Conservation (phyloP, 169 alveolate genomes). For the Cryptosporidium meleagridis region DNA sequence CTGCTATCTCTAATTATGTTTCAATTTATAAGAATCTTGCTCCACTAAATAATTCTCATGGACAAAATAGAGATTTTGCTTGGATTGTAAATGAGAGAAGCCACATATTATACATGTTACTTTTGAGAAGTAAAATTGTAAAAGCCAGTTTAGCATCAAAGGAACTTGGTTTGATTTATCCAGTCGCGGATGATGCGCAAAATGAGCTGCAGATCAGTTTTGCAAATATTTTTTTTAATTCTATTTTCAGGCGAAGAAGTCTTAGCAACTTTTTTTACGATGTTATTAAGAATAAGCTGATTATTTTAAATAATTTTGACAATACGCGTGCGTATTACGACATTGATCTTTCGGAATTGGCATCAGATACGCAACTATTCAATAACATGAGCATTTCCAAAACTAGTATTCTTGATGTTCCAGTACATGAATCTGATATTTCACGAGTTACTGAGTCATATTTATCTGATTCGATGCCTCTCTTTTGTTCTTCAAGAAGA, state of each 20-base stretch:
- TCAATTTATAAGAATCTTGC: conserved; percentile 36
- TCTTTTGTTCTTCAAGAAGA: conserved; percentile 38
- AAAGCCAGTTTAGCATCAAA: neutral
- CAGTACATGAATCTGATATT: conserved; percentile 36
- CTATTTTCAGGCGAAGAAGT: conserved; percentile 4
- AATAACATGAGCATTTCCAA: neutral
- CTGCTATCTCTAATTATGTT: neutral
- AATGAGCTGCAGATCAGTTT: conserved; percentile 1
- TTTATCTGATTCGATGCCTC: conserved; percentile 40
- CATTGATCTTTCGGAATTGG: neutral
- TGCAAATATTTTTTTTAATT: conserved; percentile 24
- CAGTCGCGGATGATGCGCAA: neutral
- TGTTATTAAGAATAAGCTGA: conserved; percentile 12
- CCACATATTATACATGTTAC: conserved; percentile 25
- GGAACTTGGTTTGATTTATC: conserved; percentile 5
- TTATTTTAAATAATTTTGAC: conserved; percentile 3
- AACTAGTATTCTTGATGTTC: conserved; percentile 18
- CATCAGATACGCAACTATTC: neutral
- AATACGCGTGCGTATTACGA: neutral
- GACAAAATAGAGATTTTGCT: neutral
- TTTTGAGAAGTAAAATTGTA: neutral
- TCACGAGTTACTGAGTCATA: conserved; percentile 1
- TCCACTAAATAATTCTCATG: neutral
- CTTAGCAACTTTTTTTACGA: conserved; percentile 13
- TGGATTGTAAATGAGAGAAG: conserved; percentile 40